Conservation (phyloP, 2,329 filamentous ascomycete genomes). For the Pseudogymnoascus sp. region DNA sequence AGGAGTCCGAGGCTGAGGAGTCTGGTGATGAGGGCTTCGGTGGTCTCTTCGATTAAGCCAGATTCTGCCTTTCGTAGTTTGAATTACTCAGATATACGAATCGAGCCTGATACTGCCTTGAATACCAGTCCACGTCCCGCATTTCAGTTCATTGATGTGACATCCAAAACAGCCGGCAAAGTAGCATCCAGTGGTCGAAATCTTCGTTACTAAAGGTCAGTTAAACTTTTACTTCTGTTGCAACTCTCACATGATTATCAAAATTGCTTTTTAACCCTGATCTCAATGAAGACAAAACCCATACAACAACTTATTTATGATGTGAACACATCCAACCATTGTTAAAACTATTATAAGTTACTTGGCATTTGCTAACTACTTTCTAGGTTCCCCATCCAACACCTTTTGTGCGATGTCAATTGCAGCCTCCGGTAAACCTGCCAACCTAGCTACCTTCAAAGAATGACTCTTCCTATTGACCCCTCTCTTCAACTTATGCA, state of each 20-base stretch:
- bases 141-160: conserved; percentile 6
- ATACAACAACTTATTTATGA: conserved; percentile 33
- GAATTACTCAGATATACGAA: conserved; percentile 1
- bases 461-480: conserved; percentile 86
- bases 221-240: conserved; percentile 16
- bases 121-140: background rate
- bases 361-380: conserved; percentile 9
- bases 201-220: conserved; percentile 14
- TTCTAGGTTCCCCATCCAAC: conserved; percentile 15
- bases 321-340: conserved; percentile 10
- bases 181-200: background rate
- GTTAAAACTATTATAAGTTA: conserved; percentile 18
- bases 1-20: conserved; percentile 60
- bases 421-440: conserved; percentile 68
- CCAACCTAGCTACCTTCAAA: conserved; percentile 84
- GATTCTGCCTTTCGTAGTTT: background rate
- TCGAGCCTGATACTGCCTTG: background rate
- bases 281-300: conserved; percentile 32
- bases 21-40: conserved; percentile 61
- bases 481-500: conserved; percentile 73
- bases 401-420: conserved; percentile 53
- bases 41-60: conserved; percentile 63
- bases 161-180: background rate
- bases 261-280: conserved; percentile 35
- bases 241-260: conserved; percentile 28